Evolutionary conservation across 2,329 filamentous ascomycete species (phyloP).

Genomic region (Ascochyta fabae): DNA sequence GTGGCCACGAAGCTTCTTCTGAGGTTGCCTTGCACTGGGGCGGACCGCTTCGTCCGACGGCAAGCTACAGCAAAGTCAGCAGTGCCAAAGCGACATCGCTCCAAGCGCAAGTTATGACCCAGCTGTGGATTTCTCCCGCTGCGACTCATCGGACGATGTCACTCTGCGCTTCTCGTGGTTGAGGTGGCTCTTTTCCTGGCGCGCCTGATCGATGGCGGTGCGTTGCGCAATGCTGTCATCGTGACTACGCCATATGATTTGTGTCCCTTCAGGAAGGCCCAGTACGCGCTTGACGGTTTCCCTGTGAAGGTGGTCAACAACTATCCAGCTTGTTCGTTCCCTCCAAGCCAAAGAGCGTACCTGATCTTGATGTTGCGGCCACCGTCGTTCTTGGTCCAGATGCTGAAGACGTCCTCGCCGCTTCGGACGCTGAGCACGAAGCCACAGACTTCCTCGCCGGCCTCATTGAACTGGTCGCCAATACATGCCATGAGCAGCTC

Average conservation of each 20-base stretch:
- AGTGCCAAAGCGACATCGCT: constrained; percentile 13
- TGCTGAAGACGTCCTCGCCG: constrained; percentile 95
- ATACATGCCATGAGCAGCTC: constrained; percentile 88
- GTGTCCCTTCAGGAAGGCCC: constrained; percentile 84
- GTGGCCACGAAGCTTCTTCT: not conserved
- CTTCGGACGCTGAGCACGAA: constrained; percentile 93
- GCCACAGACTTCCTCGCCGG: constrained; percentile 91
- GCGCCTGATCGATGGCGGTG: constrained; percentile 86
- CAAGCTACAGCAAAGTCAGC: constrained; percentile 10
- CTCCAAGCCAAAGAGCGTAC: constrained; percentile 58
- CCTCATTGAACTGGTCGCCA: constrained; percentile 92
- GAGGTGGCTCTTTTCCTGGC: constrained; percentile 75
- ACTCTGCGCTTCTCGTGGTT: constrained; percentile 54
- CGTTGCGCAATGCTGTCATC: constrained; percentile 94
- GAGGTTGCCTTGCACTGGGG: not conserved
- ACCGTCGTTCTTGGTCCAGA: constrained; percentile 95
- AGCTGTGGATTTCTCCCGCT: constrained; percentile 38
- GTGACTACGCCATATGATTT: constrained; percentile 94
- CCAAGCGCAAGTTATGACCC: constrained; percentile 27
- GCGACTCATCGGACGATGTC: constrained; percentile 43
- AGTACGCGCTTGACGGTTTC: constrained; percentile 94
- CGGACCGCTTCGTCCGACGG: not conserved
- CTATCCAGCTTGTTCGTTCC: no score
- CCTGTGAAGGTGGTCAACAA: constrained; percentile 56
- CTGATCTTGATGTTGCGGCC: constrained; percentile 95